Evolutionary conservation across 2,329 filamentous ascomycete species (phyloP).

Genomic region (Claviceps sp.): DNA sequence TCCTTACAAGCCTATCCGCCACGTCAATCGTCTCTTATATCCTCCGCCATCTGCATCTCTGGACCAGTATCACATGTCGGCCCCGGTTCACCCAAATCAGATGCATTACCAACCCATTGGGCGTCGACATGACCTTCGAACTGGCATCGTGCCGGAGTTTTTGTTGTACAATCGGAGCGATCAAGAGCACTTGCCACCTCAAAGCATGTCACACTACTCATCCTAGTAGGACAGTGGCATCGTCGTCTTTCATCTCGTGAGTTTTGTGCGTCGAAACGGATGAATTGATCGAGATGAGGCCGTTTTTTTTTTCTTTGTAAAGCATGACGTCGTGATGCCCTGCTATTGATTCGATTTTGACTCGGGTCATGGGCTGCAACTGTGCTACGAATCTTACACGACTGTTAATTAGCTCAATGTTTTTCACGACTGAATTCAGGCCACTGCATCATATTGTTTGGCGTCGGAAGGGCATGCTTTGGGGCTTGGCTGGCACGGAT

Average conservation of each 20-base stretch:
- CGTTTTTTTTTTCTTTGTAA: background rate
- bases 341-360: background rate
- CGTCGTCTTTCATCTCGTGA: constrained; percentile 1
- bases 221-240: constrained; percentile 18
- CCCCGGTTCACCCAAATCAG: constrained; percentile 49
- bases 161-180: constrained; percentile 22
- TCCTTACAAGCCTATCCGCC: constrained; percentile 81
- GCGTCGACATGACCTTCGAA: constrained; percentile 52
- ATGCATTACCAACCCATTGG: constrained; percentile 77
- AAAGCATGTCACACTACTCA: constrained; percentile 17
- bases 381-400: background rate
- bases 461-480: constrained; percentile 13
- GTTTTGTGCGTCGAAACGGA: no score
- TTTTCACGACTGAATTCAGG: constrained; percentile 9
- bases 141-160: constrained; percentile 58
- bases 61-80: constrained; percentile 53
- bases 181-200: constrained; percentile 14
- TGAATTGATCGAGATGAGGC: no score
- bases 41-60: constrained; percentile 72
- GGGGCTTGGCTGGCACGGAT: constrained; percentile 8
- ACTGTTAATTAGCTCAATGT: constrained; percentile 1
- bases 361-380: background rate
- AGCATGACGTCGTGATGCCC: background rate
- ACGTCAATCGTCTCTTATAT: constrained; percentile 82
- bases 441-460: constrained; percentile 10